Base-by-base conservation (phyloP, 306 rosid species). In the Vigna mungo region DNA sequence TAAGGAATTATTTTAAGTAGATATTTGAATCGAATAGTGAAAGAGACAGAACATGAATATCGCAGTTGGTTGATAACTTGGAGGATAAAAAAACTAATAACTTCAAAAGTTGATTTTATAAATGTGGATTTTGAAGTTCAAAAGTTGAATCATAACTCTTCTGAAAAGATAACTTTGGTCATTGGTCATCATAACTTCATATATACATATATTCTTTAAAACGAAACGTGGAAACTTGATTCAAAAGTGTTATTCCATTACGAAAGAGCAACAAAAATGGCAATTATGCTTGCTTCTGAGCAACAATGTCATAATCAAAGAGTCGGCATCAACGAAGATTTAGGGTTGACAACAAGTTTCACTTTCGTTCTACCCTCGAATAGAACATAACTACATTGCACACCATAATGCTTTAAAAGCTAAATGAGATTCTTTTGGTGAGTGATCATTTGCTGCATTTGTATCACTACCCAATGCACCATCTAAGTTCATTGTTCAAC, bases 241-340 rank as follows among this genome's bases (percentile, higher is more conserved):
- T 74, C 58, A 39, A 9, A 30, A 48, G 4, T 58, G 51, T 74
- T 74, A 59, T 59, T 74, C 69, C 41, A 44, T 43, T 25, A 13
- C 41, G 21, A 55, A 54, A 68, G 74, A 36, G 9, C 41, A 36
- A 36, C 41, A 36, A 6, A 36, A 36, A 36, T 41, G 12, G 12
- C 46, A 41, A 41, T 41, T 8, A 41, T 41, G 12, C 12, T 2
- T 41, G 46, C 46, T 41, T 41, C 12, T 2, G 15, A 44, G 14
- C 5, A 44, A 44, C 49, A 44, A 12, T 23, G 56, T 73, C 78
- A 9, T 73, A 74, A 58, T 74, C 78, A 59, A 55, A 53, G 69
- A 59, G 59, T 20, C 39, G 3, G 18, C 9, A 54, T 54, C 48
- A 6, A 51, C 21, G 3, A 34, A 44, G 16, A 3, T 34, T 49